phyloP scores from a whole-genome alignment of 495 filamentous ascomycete species.

The Hyphodiscus hymeniophilus region DNA sequence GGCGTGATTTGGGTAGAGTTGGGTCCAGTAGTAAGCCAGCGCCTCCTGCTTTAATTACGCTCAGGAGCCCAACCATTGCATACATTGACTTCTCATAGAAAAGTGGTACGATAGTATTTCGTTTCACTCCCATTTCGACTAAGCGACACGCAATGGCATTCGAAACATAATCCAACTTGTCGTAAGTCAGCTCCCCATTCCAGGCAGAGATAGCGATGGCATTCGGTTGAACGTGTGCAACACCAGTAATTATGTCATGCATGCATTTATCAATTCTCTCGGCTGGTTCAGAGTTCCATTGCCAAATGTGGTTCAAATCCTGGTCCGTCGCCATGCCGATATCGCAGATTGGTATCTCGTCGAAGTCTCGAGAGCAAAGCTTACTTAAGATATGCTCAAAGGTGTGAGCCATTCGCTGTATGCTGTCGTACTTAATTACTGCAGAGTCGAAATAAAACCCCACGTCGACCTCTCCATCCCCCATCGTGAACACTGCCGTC shows the following conservation, averaged over 20 bases:
- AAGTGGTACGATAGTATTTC: constrained; percentile 3
- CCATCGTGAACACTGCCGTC: neutral
- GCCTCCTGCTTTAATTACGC: constrained; percentile 33
- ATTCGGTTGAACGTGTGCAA: neutral
- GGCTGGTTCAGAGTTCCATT: neutral
- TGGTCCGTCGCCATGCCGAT: neutral
- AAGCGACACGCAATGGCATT: constrained; percentile 1
- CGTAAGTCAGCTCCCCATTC: constrained; percentile 30
- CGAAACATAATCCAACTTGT: constrained; percentile 8
- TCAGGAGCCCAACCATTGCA: constrained; percentile 34
- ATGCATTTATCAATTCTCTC: neutral
- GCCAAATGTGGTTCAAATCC: neutral
- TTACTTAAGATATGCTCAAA: neutral
- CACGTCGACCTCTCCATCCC: neutral
- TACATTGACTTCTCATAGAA: constrained; percentile 37
- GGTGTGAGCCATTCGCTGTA: neutral
- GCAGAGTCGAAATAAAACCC: neutral
- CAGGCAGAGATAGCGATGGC: constrained; percentile 35
- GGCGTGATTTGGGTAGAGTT: constrained; percentile 19
- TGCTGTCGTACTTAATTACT: neutral
- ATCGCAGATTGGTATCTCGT: neutral
- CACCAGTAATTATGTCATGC: neutral
- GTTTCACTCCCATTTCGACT: neutral
- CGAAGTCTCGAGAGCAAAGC: no score
- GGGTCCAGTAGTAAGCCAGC: constrained; percentile 47